Conservation (phyloP, 257 asterid genomes). For the Nyctanthes arbortristis region DNA sequence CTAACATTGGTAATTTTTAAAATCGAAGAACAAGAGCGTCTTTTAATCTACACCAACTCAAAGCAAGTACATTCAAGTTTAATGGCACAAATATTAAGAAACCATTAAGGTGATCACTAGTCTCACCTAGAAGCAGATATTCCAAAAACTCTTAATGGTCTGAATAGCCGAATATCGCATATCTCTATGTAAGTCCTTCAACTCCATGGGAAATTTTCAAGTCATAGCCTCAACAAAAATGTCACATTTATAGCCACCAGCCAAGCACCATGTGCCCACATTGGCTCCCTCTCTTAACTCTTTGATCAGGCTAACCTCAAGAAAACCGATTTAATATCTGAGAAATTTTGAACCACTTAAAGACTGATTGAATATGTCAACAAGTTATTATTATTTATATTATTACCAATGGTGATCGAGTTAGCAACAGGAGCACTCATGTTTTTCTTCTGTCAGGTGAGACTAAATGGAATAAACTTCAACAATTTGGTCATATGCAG, state of each 20-base stretch:
- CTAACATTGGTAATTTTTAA: too few species aligned
- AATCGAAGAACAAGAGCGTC: conserved; percentile 14
- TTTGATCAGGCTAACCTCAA: conserved; percentile 7
- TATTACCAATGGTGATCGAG: conserved; percentile 13
- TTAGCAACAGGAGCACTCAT: conserved; percentile 13
- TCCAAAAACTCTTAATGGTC: conserved; percentile 33
- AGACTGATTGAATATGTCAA: conserved; percentile 23
- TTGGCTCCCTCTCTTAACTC: conserved; percentile 26
- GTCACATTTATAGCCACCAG: conserved; percentile 38
- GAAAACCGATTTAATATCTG: conserved; percentile 9
- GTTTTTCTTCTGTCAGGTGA: not conserved
- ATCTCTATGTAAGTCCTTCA: conserved; percentile 20
- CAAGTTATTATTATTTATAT: not conserved
- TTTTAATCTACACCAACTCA: conserved; percentile 18
- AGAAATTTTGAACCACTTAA: not conserved
- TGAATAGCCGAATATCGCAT: conserved; percentile 32
- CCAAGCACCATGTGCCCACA: conserved; percentile 23
- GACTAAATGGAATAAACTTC: conserved; percentile 13
- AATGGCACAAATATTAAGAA: conserved; percentile 10
- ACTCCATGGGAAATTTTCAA: conserved; percentile 25
- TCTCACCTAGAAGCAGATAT: conserved; percentile 40
- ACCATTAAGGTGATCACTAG: conserved; percentile 14
- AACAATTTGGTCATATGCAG: conserved; percentile 5
- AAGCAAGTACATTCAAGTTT: conserved; percentile 16
- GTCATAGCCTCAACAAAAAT: conserved; percentile 30